phyloP scores from a whole-genome alignment of 1,284 basidiomycete species.

The Leccinum angustisporum region DNA sequence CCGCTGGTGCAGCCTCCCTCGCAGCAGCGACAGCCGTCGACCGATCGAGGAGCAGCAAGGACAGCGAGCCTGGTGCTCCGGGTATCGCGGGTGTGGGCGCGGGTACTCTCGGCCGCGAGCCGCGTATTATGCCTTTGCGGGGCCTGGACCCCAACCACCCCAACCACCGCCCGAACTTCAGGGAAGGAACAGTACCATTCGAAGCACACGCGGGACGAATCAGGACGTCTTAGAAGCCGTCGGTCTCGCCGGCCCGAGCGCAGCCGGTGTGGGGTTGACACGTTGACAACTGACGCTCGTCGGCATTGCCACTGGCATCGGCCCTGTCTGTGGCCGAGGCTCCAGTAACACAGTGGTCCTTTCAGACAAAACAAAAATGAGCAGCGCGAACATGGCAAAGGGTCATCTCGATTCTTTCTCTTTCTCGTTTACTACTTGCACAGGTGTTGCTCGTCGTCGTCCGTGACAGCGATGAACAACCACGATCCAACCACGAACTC shows the following conservation, averaged over 20 bases:
- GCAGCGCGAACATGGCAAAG: too few relatives aligned
- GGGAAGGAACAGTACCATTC: slow-evolving; percentile 10
- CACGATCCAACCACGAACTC: too few relatives aligned
- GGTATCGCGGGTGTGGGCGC: slow-evolving; percentile 41
- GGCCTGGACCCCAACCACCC: slow-evolving; percentile 22
- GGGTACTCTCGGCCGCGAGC: slow-evolving; percentile 40
- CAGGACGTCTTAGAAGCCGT: slow-evolving; percentile 33
- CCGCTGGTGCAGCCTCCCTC: slow-evolving; percentile 43
- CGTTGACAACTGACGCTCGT: too few relatives aligned
- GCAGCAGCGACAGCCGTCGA: slow-evolving; percentile 31
- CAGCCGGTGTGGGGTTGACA: slow-evolving; percentile 2
- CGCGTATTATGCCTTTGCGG: slow-evolving; percentile 51
- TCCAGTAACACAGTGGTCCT: too few relatives aligned
- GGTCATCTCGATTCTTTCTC: too few relatives aligned
- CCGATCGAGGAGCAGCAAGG: slow-evolving; percentile 33
- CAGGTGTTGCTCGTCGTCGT: too few relatives aligned
- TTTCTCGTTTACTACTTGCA: too few relatives aligned
- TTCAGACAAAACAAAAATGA: too few relatives aligned
- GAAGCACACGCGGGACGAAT: slow-evolving; percentile 20
- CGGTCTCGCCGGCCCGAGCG: slow-evolving; percentile 24
- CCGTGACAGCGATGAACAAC: too few relatives aligned
- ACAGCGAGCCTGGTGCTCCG: slow-evolving; percentile 34
- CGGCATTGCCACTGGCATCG: too few relatives aligned
- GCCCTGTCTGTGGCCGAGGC: too few relatives aligned
- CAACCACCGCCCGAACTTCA: slow-evolving; percentile 8